These are phyloP conservation scores for Eutrema salsugineum DNA, from an alignment of 441 rosid genomes.

Conservation along the genomic window DNA sequence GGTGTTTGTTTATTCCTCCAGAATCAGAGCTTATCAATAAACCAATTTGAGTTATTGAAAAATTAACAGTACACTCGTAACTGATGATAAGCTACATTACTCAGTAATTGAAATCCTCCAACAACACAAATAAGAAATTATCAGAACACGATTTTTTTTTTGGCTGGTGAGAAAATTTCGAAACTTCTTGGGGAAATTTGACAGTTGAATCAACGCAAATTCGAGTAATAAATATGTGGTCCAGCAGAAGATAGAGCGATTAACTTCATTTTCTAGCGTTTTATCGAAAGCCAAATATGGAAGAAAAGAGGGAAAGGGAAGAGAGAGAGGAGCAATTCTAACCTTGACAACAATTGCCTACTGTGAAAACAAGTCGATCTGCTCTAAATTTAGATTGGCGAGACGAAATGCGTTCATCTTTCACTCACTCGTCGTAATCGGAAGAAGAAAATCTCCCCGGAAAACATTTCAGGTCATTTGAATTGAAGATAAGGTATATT, in stretches of 20 bases:
- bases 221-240: neutral
- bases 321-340: neutral
- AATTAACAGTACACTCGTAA: neutral
- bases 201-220: neutral
- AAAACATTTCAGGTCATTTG: neutral
- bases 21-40: neutral
- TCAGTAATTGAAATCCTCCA: neutral
- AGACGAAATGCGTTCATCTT: constrained; percentile 41
- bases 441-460: neutral
- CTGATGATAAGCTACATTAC: neutral
- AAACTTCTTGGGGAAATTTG: neutral
- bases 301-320: neutral
- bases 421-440: constrained; percentile 20
- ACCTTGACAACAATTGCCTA: constrained; percentile 28
- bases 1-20: neutral
- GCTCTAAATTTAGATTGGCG: neutral
- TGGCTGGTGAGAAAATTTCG: neutral
- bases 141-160: constrained; percentile 9
- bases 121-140: neutral
- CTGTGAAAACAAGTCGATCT: neutral
- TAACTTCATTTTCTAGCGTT: neutral
- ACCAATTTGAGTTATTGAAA: neutral
- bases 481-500: neutral
- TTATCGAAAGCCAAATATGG: neutral
- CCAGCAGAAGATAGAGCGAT: neutral